A percentile compares a stretch with the other conserved stretches of the same genome.
These are phyloP conservation scores for Parmelia sp. DNA, from an alignment of 495 filamentous ascomycete genomes.

Conservation along the genomic window DNA sequence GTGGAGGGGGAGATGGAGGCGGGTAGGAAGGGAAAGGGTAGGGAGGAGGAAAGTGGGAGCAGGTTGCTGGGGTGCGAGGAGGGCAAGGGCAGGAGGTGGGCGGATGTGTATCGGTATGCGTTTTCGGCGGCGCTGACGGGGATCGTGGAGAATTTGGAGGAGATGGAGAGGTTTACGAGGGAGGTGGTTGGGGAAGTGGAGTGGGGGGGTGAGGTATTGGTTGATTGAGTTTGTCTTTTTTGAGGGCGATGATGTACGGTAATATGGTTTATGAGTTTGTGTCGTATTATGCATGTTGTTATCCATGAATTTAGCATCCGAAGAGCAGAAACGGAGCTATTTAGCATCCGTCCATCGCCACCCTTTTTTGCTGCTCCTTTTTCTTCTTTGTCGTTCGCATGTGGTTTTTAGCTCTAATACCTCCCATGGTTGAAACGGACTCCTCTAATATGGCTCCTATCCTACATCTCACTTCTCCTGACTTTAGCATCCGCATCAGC, in stretches of 20 bases:
- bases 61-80: constrained; percentile 19
- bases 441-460: too few relatives aligned
- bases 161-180: constrained; percentile 48
- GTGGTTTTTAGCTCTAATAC: too few relatives aligned
- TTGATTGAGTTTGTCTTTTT: not conserved
- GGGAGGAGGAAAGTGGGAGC: constrained; percentile 8
- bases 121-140: constrained; percentile 51
- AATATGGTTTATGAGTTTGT: too few relatives aligned
- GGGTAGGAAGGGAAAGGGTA: constrained; percentile 17
- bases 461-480: too few relatives aligned
- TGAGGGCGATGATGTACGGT: not conserved
- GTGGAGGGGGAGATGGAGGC: constrained; percentile 34
- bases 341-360: too few relatives aligned
- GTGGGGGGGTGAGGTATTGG: constrained; percentile 20
- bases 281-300: too few relatives aligned
- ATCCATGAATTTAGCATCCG: too few relatives aligned
- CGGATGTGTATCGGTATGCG: constrained; percentile 44
- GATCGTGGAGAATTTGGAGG: constrained; percentile 48
- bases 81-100: constrained; percentile 34
- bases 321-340: too few relatives aligned
- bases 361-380: too few relatives aligned
- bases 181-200: constrained; percentile 48
- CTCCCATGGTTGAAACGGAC: too few relatives aligned
- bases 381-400: too few relatives aligned
- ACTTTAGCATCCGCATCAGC: too few relatives aligned